Percentiles rank a stretch among this genome's conserved stretches.
Conservation (phyloP, 2,329 filamentous ascomycete genomes). For the Periconia digitata region DNA sequence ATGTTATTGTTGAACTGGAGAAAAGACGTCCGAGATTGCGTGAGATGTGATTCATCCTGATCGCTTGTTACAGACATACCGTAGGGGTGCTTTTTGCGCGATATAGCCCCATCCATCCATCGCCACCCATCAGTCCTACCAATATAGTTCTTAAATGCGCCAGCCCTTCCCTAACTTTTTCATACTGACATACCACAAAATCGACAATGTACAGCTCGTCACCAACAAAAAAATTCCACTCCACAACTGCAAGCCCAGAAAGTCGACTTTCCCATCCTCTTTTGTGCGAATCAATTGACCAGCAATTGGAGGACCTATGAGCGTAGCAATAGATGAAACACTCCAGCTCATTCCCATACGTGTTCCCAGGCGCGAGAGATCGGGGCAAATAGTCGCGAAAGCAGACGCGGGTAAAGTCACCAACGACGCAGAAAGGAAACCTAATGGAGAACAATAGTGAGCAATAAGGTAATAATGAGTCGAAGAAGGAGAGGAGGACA, state of each 20-base stretch:
- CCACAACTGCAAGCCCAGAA: constrained; percentile 39
- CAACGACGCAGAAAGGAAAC: constrained; percentile 41
- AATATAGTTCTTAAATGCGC: constrained; percentile 22
- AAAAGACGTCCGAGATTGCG: too few relatives aligned
- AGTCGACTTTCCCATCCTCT: constrained; percentile 26
- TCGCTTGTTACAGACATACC: too few relatives aligned
- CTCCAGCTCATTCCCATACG: constrained; percentile 42
- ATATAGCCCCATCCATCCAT: too few relatives aligned
- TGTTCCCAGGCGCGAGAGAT: constrained; percentile 38
- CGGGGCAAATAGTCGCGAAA: constrained; percentile 40
- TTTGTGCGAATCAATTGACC: constrained; percentile 31
- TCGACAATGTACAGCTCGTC: constrained; percentile 24
- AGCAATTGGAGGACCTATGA: constrained; percentile 41
- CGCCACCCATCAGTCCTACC: too few relatives aligned
- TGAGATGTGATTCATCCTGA: too few relatives aligned
- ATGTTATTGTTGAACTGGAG: too few relatives aligned
- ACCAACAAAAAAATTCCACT: constrained; percentile 38
- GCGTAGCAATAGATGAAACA: constrained; percentile 36
- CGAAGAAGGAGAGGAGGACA: background rate
- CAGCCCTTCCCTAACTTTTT: constrained; percentile 31
- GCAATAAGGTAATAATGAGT: background rate
- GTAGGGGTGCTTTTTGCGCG: too few relatives aligned
- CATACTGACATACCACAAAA: constrained; percentile 29
- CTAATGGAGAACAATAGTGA: constrained; percentile 14
- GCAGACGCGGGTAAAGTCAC: constrained; percentile 41